Percentiles rank a stretch among this genome's conserved stretches.
phyloP scores from a whole-genome alignment of 2,329 filamentous ascomycete species.

The Sporothrix protearum region DNA sequence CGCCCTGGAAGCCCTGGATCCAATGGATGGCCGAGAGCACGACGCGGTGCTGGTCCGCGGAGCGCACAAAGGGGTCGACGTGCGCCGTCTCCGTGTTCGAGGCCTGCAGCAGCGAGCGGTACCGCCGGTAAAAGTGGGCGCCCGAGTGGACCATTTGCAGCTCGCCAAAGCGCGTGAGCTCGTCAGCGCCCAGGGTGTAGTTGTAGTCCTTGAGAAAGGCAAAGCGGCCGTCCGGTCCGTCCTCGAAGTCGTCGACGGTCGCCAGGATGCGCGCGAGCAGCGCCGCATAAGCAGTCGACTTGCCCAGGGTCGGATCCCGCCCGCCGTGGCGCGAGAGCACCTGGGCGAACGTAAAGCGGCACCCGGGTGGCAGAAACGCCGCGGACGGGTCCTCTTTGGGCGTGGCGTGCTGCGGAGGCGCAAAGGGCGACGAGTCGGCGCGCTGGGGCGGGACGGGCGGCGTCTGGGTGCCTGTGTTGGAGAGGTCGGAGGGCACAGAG shows the following conservation, averaged over 20 bases:
- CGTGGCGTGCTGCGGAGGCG: background rate
- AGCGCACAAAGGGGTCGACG: slow-evolving; percentile 50
- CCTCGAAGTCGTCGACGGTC: slow-evolving; percentile 38
- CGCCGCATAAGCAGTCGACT: slow-evolving; percentile 60
- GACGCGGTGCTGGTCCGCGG: slow-evolving; percentile 42
- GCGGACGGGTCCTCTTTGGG: background rate
- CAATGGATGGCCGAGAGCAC: slow-evolving; percentile 66
- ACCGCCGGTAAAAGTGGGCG: slow-evolving; percentile 69
- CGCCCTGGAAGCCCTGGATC: slow-evolving; percentile 66
- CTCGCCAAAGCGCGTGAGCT: slow-evolving; percentile 63
- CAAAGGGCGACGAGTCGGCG: slow-evolving; percentile 10
- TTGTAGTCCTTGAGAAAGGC: slow-evolving; percentile 68
- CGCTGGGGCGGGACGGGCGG: background rate
- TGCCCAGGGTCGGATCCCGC: slow-evolving; percentile 70
- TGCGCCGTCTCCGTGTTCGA: background rate
- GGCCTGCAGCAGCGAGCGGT: slow-evolving; percentile 54
- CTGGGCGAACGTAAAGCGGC: slow-evolving; percentile 74
- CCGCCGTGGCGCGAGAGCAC: slow-evolving; percentile 81
- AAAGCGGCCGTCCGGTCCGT: slow-evolving; percentile 59
- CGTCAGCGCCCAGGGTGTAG: slow-evolving; percentile 55
- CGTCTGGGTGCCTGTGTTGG: background rate
- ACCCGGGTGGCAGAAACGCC: slow-evolving; percentile 56
- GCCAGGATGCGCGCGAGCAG: slow-evolving; percentile 65
- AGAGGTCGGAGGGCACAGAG: slow-evolving; percentile 57
- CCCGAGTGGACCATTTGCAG: slow-evolving; percentile 72